Percentiles rank a stretch among this genome's conserved stretches.
phyloP scores from a whole-genome alignment of 306 rosid genomes.

The Pterocarpus santalinus region DNA sequence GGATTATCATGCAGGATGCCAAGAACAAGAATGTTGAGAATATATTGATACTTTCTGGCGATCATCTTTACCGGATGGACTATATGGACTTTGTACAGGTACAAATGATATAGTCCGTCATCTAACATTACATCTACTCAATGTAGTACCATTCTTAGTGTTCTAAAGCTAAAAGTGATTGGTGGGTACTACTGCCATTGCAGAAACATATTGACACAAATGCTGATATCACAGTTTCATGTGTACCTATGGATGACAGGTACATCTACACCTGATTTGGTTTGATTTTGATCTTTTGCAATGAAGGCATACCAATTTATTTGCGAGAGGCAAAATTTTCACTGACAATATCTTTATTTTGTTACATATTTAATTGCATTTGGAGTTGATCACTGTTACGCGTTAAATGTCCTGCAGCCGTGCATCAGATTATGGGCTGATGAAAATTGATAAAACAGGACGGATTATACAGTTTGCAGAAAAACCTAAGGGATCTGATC shows the following conservation, averaged over 20 bases:
- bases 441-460: constrained; percentile 82
- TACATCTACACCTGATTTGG: constrained; percentile 34
- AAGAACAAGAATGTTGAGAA: constrained; percentile 90
- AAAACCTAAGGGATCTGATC: constrained; percentile 88
- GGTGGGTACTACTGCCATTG: constrained; percentile 37
- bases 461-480: constrained; percentile 84
- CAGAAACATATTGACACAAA: constrained; percentile 90
- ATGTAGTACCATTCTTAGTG: not conserved
- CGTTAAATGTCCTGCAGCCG: constrained; percentile 62
- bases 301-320: not conserved
- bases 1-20: constrained; percentile 67
- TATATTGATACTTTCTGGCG: constrained; percentile 89
- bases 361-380: constrained; percentile 3
- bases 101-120: constrained; percentile 3
- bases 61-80: constrained; percentile 94
- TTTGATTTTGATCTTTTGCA: constrained; percentile 2
- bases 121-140: constrained; percentile 3
- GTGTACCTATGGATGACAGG: constrained; percentile 94
- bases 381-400: constrained; percentile 29
- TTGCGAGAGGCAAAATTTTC: constrained; percentile 18
- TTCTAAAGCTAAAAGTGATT: constrained; percentile 28
- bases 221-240: constrained; percentile 96
- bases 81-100: constrained; percentile 91
- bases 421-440: constrained; percentile 91
- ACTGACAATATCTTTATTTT: constrained; percentile 2